These are phyloP conservation scores for Colletotrichum acutatum DNA, from an alignment of 2,329 filamentous ascomycete species.

Conservation along the genomic window DNA sequence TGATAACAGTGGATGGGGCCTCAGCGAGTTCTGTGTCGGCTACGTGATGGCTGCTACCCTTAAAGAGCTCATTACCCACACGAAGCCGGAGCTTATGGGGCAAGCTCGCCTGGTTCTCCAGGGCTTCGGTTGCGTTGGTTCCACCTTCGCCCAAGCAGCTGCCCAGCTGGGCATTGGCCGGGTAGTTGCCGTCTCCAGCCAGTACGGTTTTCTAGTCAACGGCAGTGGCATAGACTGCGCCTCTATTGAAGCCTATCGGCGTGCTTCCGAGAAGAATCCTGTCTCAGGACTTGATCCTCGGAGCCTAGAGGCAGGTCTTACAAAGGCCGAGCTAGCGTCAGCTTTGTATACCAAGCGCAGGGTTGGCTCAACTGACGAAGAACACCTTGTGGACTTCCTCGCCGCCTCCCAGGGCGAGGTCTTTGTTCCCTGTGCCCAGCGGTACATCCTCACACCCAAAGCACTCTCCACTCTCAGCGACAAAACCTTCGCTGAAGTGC, in stretches of 20 bases:
- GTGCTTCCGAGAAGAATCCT: background rate
- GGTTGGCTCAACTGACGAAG: background rate
- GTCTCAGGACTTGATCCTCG: background rate
- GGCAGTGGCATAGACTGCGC: background rate
- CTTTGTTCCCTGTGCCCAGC: background rate
- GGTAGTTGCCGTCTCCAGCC: background rate
- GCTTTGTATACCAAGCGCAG: background rate
- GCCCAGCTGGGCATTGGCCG: background rate
- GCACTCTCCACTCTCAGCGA: background rate
- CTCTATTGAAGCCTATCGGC: background rate
- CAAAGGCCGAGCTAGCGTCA: background rate
- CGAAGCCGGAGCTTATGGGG: background rate
- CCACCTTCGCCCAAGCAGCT: conserved; percentile 1
- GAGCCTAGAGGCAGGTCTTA: background rate
- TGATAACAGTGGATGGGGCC: background rate
- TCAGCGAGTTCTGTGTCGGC: conserved; percentile 4
- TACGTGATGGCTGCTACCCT: background rate
- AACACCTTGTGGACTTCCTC: background rate
- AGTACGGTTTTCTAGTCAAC: background rate
- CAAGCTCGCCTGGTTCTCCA: background rate
- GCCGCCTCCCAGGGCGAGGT: background rate
- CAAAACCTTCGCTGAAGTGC: background rate
- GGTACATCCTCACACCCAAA: background rate
- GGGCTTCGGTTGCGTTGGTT: conserved; percentile 6
- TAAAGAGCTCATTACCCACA: background rate